Base-by-base conservation (phyloP, 2,329 filamentous ascomycete genomes). In the Cladosporium sp. region DNA sequence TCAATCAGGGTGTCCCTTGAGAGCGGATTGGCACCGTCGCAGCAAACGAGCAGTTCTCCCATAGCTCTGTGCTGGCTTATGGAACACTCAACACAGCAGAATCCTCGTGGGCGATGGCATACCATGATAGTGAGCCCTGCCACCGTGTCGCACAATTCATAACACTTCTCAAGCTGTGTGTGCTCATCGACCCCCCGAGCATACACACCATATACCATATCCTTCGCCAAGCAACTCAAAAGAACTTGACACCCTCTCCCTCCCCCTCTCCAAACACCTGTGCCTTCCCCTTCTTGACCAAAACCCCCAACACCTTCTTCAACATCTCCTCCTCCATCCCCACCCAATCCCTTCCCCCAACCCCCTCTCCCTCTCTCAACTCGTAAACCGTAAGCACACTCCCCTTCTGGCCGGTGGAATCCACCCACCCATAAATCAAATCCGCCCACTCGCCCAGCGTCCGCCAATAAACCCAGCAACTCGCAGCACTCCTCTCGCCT, bases 241-340 rank as follows among this genome's bases (percentile, higher is more conserved):
- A 97, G 77, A 99, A 97, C 77, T 99, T 99, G 63, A 97, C 91
- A 67, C 94, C 94, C 68, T 89, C 85, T 60, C 90, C 89, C 70
- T 93, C 91, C 67, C 93, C 91, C 55, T 85, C 83, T 34, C 93
- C 93, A 76, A 99, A 97, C 24, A 97, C 85, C 74, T 97, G 93
- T 13, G 92, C 93, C 75, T 89, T 96, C 65, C 91, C 91, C 61
- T 88, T 83, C 80, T 95, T 96, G 35, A 96, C 92, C 49, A 97
- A 80, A 50, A 94, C 80, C 60, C 84, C 83, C 49, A 99, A 79
- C 36, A 90, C 88, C 72, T 88, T 91, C 64, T 88, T 83, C 68
- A 99, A 80, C 61, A 96, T 73, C 22, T 91, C 90, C 45, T 81
- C 79, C 70, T 97, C 92, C 78, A 99, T 89, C 20, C 65, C 66